A percentile compares a stretch with the other conserved stretches of the same genome.
These are phyloP conservation scores for Mangifera indica DNA, from an alignment of 345 rosid genomes.

Conservation along the genomic window DNA sequence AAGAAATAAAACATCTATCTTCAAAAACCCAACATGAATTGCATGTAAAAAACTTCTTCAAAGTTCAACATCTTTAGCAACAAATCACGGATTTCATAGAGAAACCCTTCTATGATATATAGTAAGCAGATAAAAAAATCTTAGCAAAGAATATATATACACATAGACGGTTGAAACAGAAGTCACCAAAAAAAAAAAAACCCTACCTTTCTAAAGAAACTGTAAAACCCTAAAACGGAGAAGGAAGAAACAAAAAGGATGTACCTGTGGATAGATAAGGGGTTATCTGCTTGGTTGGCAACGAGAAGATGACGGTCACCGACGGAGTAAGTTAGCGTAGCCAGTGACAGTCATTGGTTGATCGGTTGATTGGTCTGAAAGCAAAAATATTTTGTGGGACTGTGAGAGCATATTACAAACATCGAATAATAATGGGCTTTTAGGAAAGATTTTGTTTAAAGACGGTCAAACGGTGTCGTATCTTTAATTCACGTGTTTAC, in stretches of 20 bases:
- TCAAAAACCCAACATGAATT: not conserved
- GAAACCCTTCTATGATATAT: not conserved
- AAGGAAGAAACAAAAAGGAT: not conserved
- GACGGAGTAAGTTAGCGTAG: not conserved
- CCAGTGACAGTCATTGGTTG: not conserved
- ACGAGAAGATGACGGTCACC: not conserved
- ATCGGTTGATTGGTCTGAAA: not conserved
- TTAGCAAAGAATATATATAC: not conserved
- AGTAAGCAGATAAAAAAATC: not conserved
- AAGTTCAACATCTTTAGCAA: not conserved
- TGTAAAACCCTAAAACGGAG: slow-evolving; percentile 21
- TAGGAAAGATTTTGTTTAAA: not conserved
- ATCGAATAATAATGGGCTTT: not conserved
- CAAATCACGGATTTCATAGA: not conserved
- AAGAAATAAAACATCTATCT: slow-evolving; percentile 3
- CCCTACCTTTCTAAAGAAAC: not conserved
- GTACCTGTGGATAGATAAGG: not conserved
- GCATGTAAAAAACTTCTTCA: not conserved
- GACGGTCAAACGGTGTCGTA: not conserved
- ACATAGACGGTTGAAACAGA: not conserved
- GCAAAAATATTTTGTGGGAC: not conserved
- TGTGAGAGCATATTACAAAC: not conserved
- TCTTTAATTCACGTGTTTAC: not conserved
- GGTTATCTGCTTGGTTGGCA: not conserved
- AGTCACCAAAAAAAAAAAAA: not conserved